A percentile compares a stretch with the other conserved stretches of the same genome.
phyloP scores from a whole-genome alignment of 2,329 filamentous ascomycete species.

The Talaromyces sp. region DNA sequence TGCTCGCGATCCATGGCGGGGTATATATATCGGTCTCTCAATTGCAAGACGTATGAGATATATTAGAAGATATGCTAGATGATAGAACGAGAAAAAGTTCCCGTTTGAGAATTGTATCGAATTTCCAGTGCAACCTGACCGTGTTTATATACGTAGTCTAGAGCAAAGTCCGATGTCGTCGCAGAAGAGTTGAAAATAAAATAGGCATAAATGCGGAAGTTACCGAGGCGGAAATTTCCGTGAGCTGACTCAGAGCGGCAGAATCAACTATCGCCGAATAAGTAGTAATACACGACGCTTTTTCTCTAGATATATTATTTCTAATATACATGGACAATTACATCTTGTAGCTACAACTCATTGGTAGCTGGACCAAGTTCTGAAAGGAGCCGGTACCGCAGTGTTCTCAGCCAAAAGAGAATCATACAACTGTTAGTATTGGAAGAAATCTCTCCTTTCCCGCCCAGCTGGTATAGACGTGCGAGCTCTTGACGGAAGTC shows the following conservation, averaged over 20 bases:
- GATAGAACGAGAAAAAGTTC: background rate
- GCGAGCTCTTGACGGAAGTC: no score
- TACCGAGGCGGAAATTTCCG: conserved; percentile 7
- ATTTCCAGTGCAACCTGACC: background rate
- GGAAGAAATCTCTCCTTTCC: no score
- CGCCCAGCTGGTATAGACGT: no score
- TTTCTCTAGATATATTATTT: background rate
- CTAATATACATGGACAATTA: background rate
- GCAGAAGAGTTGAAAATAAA: background rate
- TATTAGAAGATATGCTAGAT: background rate
- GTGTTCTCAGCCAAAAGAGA: background rate
- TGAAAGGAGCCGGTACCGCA: no score
- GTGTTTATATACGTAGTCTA: background rate
- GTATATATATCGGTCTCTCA: background rate
- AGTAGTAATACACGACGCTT: background rate
- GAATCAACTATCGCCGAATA: background rate
- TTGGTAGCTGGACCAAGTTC: background rate
- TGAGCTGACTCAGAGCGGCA: background rate
- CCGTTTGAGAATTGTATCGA: background rate
- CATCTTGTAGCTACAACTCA: background rate
- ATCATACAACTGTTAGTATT: no score
- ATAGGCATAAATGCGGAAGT: conserved; percentile 9
- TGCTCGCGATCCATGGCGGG: conserved; percentile 68
- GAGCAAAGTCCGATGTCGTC: background rate
- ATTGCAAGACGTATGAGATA: no score